Evolutionary conservation across 2,329 filamentous ascomycete genomes (phyloP).

Genomic region (Apiospora saccharicola): DNA sequence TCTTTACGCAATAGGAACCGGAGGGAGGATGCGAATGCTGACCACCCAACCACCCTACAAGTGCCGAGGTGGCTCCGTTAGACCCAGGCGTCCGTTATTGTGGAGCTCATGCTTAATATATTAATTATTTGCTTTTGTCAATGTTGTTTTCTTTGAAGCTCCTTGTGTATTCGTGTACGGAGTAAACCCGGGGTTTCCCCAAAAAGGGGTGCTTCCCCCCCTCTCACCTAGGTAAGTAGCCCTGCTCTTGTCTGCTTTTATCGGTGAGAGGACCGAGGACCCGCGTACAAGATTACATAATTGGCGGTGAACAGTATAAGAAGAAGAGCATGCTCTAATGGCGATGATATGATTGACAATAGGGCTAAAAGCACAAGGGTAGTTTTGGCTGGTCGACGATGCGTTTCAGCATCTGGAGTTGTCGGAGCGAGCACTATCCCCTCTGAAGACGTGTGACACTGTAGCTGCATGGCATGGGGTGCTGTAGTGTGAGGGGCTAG

Average conservation of each 20-base stretch:
- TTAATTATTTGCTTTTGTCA: not conserved
- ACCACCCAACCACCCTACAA: conserved; percentile 14
- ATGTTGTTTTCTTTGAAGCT: not conserved
- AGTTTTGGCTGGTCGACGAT: not conserved
- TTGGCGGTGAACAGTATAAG: not conserved
- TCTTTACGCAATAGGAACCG: not conserved
- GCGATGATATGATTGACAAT: conserved; percentile 7
- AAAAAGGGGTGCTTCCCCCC: not conserved
- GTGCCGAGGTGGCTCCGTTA: not conserved
- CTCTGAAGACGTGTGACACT: conserved; percentile 4
- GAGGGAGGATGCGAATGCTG: not conserved
- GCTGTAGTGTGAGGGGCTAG: not conserved
- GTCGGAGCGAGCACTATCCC: not conserved
- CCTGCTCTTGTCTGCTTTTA: not conserved
- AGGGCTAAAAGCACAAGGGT: not conserved
- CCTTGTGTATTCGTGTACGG: not conserved
- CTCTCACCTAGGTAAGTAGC: conserved; percentile 9
- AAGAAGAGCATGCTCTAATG: not conserved
- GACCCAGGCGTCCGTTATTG: not conserved
- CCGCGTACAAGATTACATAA: not conserved
- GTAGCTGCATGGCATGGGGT: conserved; percentile 7
- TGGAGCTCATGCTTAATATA: not conserved
- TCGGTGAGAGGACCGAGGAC: conserved; percentile 5
- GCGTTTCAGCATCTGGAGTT: conserved; percentile 6
- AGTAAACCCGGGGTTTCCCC: not conserved